Conservation (phyloP, 2,329 filamentous ascomycete species). For the Fusarium circinatum region DNA sequence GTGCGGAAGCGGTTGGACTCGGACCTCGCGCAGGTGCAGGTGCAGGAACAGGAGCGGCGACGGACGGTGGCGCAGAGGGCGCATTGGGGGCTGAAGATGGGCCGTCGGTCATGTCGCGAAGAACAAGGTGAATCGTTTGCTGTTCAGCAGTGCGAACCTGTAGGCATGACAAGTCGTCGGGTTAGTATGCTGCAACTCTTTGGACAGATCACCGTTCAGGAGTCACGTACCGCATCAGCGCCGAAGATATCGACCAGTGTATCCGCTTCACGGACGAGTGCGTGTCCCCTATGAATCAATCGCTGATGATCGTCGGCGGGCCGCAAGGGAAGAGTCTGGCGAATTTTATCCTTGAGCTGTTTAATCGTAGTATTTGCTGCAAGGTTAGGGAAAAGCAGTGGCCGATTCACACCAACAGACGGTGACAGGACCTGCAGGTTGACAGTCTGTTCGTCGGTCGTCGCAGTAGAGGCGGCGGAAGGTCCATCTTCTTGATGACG, state of each 20-base stretch:
- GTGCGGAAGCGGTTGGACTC: slow-evolving; percentile 41
- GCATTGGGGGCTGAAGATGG: slow-evolving; percentile 40
- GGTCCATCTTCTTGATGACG: slow-evolving; percentile 37
- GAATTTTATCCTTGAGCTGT: slow-evolving; percentile 68
- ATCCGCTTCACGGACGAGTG: slow-evolving; percentile 64
- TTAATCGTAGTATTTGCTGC: slow-evolving; percentile 63
- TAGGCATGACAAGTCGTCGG: not conserved
- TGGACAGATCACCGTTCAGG: not conserved
- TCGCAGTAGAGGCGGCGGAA: slow-evolving; percentile 22
- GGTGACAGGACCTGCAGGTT: slow-evolving; percentile 70
- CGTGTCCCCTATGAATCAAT: slow-evolving; percentile 69
- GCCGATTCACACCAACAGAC: slow-evolving; percentile 62
- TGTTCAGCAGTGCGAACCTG: slow-evolving; percentile 58
- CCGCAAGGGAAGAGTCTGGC: slow-evolving; percentile 59
- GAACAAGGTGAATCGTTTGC: slow-evolving; percentile 65
- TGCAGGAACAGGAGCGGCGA: slow-evolving; percentile 10
- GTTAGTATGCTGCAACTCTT: slow-evolving; percentile 36
- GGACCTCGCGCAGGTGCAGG: slow-evolving; percentile 38
- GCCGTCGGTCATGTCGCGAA: slow-evolving; percentile 53
- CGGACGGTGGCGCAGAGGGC: slow-evolving; percentile 25
- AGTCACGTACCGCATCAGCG: slow-evolving; percentile 57
- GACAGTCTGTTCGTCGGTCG: slow-evolving; percentile 54
- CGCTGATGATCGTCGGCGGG: slow-evolving; percentile 66
- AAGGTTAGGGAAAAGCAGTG: slow-evolving; percentile 60
- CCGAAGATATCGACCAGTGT: slow-evolving; percentile 68